phyloP scores from a whole-genome alignment of 164 flowering plant species.

The Dillenia suffruticosa region DNA sequence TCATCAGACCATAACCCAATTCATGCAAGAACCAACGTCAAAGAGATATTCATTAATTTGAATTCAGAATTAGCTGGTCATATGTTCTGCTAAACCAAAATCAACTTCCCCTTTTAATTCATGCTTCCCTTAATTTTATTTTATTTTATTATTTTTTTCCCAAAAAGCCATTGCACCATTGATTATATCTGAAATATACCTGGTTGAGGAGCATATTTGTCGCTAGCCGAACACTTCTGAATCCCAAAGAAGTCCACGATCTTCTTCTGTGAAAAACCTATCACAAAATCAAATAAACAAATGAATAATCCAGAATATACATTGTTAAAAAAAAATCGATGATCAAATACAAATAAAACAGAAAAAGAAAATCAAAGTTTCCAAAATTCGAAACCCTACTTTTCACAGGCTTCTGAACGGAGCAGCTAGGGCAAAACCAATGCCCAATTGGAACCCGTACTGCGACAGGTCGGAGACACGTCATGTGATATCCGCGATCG shows the following conservation, averaged over 20 bases:
- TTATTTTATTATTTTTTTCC: no score
- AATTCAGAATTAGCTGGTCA: no score
- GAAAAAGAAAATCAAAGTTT: not conserved
- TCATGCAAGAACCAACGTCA: no score
- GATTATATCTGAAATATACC: conserved; percentile 19
- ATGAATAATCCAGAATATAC: not conserved
- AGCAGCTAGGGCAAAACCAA: conserved; percentile 62
- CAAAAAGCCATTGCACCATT: no score
- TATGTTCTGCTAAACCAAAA: no score
- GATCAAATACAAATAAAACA: not conserved
- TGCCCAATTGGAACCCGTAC: conserved; percentile 52
- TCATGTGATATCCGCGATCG: conserved; percentile 57
- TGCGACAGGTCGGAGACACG: conserved; percentile 60
- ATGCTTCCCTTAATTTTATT: no score
- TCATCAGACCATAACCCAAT: no score
- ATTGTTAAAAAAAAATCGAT: not conserved
- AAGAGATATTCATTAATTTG: no score
- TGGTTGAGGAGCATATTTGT: conserved; percentile 24
- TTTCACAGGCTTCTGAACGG: conserved; percentile 25
- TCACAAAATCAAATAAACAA: conserved; percentile 5
- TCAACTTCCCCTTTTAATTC: no score
- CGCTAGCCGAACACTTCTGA: conserved; percentile 26
- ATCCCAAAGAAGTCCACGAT: conserved; percentile 60
- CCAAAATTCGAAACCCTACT: conserved; percentile 29
- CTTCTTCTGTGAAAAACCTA: conserved; percentile 61